A percentile compares a stretch with the other conserved stretches of the same genome.
phyloP scores from a whole-genome alignment of 2,329 filamentous ascomycete genomes.

The Fusarium gaditjirri region DNA sequence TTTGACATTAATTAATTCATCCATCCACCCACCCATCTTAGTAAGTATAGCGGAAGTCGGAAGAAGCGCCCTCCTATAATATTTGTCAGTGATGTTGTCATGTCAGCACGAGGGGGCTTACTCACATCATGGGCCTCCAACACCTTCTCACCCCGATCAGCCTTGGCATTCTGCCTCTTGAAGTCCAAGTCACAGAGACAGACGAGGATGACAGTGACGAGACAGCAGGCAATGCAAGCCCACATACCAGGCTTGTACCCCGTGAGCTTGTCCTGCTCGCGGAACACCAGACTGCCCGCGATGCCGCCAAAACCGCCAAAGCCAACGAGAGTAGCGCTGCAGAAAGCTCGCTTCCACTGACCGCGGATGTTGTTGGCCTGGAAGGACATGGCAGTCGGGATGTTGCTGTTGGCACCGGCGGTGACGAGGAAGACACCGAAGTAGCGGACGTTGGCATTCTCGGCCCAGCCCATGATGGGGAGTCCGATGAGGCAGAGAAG shows the following conservation, averaged over 20 bases:
- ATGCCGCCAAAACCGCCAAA: conserved; percentile 84
- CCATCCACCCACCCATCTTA: conserved; percentile 21
- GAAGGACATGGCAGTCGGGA: conserved; percentile 79
- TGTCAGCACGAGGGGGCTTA: conserved; percentile 17
- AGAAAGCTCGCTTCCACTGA: conserved; percentile 88
- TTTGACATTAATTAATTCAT: not conserved
- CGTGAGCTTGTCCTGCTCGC: conserved; percentile 62
- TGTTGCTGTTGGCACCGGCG: conserved; percentile 80
- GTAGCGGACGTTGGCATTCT: conserved; percentile 68
- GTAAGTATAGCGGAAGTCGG: conserved; percentile 52
- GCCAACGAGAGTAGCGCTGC: conserved; percentile 78
- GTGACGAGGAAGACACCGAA: conserved; percentile 81
- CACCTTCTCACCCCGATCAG: conserved; percentile 63
- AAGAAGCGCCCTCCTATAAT: conserved; percentile 41
- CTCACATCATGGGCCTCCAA: conserved; percentile 63
- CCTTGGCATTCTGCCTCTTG: conserved; percentile 58
- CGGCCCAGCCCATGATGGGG: conserved; percentile 76
- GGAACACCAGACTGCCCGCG: conserved; percentile 77
- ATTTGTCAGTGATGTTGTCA: conserved; percentile 22
- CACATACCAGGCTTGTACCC: conserved; percentile 66
- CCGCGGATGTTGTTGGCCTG: conserved; percentile 90
- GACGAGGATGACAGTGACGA: conserved; percentile 60
- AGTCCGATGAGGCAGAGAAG: conserved; percentile 74
- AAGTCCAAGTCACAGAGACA: conserved; percentile 54
- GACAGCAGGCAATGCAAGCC: conserved; percentile 62